Evolutionary conservation across 2,329 filamentous ascomycete species (phyloP).

Genomic region (Bipolaris cookei): DNA sequence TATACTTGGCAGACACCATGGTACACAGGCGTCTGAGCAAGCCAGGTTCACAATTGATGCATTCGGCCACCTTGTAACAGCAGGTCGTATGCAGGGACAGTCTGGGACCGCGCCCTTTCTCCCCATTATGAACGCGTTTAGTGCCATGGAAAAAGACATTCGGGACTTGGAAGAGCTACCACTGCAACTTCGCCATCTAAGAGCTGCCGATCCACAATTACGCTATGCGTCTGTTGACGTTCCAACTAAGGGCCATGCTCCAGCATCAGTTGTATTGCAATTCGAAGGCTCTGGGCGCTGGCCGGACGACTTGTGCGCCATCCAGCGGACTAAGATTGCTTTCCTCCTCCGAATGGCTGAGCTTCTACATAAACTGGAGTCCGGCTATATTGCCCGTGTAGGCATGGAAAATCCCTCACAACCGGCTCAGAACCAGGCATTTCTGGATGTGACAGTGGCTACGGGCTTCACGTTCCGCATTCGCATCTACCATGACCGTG

Average conservation of each 20-base stretch:
- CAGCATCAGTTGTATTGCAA: constrained; percentile 81
- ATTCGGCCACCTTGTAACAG: constrained; percentile 55
- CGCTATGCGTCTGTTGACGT: constrained; percentile 72
- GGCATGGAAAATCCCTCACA: constrained; percentile 79
- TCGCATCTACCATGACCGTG: constrained; percentile 86
- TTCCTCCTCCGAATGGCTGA: constrained; percentile 78
- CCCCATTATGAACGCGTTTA: constrained; percentile 71
- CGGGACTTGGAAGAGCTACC: constrained; percentile 82
- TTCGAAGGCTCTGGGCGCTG: constrained; percentile 93
- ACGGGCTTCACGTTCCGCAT: constrained; percentile 78
- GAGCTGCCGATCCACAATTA: constrained; percentile 72
- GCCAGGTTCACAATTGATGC: constrained; percentile 55
- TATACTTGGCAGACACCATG: constrained; percentile 72
- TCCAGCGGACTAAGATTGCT: constrained; percentile 92
- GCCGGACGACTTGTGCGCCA: constrained; percentile 89
- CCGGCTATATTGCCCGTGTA: constrained; percentile 69
- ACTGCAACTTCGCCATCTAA: constrained; percentile 81
- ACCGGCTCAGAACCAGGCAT: constrained; percentile 76
- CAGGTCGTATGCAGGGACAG: constrained; percentile 42
- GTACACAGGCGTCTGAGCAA: constrained; percentile 60
- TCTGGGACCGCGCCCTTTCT: constrained; percentile 66
- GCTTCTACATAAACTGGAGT: constrained; percentile 69
- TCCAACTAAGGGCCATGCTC: constrained; percentile 57
- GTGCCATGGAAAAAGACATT: constrained; percentile 75
- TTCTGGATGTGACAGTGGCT: constrained; percentile 79